Percentiles rank a stretch among this genome's conserved stretches.
Evolutionary conservation across 176 grass and related monocot genomes (phyloP).

Genomic region (Phoenix dactylifera): DNA sequence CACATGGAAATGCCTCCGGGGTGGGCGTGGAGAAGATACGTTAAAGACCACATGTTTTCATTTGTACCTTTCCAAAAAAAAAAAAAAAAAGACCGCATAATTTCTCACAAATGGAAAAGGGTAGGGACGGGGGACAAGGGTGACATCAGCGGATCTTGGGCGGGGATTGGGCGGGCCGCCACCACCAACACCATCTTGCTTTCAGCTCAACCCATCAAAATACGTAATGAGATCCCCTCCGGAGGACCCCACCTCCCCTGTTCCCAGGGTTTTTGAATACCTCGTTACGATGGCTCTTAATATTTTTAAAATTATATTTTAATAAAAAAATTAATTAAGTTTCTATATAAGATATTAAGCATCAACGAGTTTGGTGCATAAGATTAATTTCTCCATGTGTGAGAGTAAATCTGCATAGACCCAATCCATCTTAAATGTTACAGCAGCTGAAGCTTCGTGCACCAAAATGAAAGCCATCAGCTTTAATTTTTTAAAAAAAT

Average conservation of each 20-base stretch:
- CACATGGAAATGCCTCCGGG: conserved; percentile 32
- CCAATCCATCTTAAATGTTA: too few relatives aligned
- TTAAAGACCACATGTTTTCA: neutral
- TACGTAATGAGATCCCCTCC: neutral
- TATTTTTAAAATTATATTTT: too few relatives aligned
- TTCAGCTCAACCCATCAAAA: neutral
- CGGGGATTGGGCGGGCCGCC: conserved; percentile 32
- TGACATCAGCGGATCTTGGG: conserved; percentile 70
- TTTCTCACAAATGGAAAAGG: conserved; percentile 7
- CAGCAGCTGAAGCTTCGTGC: too few relatives aligned
- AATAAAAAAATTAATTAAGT: too few relatives aligned
- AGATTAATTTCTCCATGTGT: too few relatives aligned
- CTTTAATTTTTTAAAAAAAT: too few relatives aligned
- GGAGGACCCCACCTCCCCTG: neutral
- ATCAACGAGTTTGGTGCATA: too few relatives aligned
- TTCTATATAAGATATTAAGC: too few relatives aligned
- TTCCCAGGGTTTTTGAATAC: too few relatives aligned
- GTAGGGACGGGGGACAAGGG: neutral
- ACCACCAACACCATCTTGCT: conserved; percentile 18
- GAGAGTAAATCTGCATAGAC: too few relatives aligned
- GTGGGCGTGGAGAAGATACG: neutral
- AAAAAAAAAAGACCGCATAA: neutral
- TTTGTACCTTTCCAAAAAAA: neutral
- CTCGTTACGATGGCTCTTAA: too few relatives aligned
- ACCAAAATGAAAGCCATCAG: too few relatives aligned